A percentile compares a stretch with the other conserved stretches of the same genome.
Conservation (phyloP, 441 rosid species). For the Croton laevigatus region DNA sequence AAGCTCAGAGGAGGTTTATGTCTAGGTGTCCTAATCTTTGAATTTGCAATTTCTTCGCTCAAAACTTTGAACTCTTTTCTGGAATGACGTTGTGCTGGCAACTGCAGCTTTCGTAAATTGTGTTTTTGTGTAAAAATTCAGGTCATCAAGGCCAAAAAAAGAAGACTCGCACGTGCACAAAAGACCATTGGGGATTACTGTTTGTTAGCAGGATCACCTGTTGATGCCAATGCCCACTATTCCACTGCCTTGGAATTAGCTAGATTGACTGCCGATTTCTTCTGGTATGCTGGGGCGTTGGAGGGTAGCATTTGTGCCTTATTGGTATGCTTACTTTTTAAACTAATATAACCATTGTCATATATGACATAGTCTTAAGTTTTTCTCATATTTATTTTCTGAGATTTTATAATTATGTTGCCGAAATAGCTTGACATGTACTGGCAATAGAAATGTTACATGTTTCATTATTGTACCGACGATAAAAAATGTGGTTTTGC, state of each 20-base stretch:
- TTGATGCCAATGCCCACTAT: slow-evolving; percentile 97
- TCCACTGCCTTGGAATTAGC: slow-evolving; percentile 89
- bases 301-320: slow-evolving; percentile 97
- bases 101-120: slow-evolving; percentile 29
- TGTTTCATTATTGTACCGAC: not conserved
- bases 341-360: slow-evolving; percentile 11
- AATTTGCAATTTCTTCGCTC: slow-evolving; percentile 24
- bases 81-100: slow-evolving; percentile 10
- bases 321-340: slow-evolving; percentile 49
- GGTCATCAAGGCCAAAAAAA: slow-evolving; percentile 96
- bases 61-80: not conserved
- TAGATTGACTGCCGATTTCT: slow-evolving; percentile 83
- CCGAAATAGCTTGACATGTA: not conserved
- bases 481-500: not conserved
- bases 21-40: slow-evolving; percentile 89
- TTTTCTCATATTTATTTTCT: not conserved
- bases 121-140: slow-evolving; percentile 33
- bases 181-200: slow-evolving; percentile 98
- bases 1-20: slow-evolving; percentile 97
- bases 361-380: not conserved
- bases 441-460: not conserved
- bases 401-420: not conserved
- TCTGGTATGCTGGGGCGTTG: slow-evolving; percentile 98
- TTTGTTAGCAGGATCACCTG: slow-evolving; percentile 96
- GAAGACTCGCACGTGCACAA: slow-evolving; percentile 91